Percentiles rank a stretch among this genome's conserved stretches.
Conservation (phyloP, 83 land plant species). For the Picea engelmannii region DNA sequence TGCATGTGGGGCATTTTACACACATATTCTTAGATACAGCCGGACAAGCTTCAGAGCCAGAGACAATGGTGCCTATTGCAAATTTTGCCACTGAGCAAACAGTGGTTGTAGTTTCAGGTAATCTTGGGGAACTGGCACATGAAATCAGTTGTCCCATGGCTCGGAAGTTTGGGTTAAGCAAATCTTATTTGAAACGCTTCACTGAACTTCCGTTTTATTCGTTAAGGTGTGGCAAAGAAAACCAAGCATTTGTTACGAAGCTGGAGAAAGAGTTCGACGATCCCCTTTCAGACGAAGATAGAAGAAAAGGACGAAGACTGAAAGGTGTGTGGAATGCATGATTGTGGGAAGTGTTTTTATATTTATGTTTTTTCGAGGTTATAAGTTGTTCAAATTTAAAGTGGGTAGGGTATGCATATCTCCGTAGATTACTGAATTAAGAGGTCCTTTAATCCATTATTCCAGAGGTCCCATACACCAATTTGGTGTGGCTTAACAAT, state of each 20-base stretch:
- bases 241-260: conserved; percentile 61
- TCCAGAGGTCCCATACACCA: too few relatives aligned
- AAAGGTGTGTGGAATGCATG: too few relatives aligned
- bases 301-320: too few relatives aligned
- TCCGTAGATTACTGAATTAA: too few relatives aligned
- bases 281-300: too few relatives aligned
- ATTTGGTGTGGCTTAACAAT: too few relatives aligned
- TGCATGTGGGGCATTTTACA: conserved; percentile 70
- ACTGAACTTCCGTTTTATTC: conserved; percentile 51
- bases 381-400: too few relatives aligned
- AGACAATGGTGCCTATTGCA: conserved; percentile 72
- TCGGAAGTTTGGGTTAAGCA: conserved; percentile 68
- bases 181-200: conserved; percentile 76
- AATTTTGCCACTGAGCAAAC: conserved; percentile 48
- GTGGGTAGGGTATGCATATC: too few relatives aligned
- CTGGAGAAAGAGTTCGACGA: conserved; percentile 19
- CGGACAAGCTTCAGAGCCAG: conserved; percentile 90
- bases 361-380: too few relatives aligned
- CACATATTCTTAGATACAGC: conserved; percentile 89
- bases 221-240: conserved; percentile 14
- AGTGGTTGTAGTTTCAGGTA: conserved; percentile 87
- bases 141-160: conserved; percentile 63
- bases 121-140: conserved; percentile 85
- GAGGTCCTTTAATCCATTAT: too few relatives aligned
- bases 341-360: too few relatives aligned